Percentiles rank a stretch among this genome's conserved stretches.
Evolutionary conservation across 2,329 filamentous ascomycete genomes (phyloP).

Genomic region (Paracoccidioides brasiliensis): DNA sequence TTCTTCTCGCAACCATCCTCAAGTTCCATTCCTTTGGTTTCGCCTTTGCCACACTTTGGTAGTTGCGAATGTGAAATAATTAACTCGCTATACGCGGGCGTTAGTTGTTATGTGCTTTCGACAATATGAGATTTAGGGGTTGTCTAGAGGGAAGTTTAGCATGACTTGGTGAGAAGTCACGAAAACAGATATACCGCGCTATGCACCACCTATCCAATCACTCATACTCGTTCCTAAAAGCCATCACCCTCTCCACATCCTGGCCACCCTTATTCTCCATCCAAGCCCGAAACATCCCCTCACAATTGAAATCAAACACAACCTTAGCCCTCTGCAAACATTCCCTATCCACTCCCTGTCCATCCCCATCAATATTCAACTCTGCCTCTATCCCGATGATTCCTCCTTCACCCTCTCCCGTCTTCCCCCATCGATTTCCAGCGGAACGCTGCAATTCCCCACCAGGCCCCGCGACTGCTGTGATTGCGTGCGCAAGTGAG

Average conservation of each 20-base stretch:
- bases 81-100: too few species aligned
- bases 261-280: slow-evolving; percentile 29
- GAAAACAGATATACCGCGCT: too few species aligned
- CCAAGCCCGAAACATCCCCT: slow-evolving; percentile 77
- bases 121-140: too few species aligned
- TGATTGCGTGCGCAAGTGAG: slow-evolving; percentile 46
- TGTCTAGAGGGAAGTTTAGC: too few species aligned
- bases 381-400: slow-evolving; percentile 55
- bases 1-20: too few species aligned
- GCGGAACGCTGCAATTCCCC: slow-evolving; percentile 66
- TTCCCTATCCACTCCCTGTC: slow-evolving; percentile 19
- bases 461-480: slow-evolving; percentile 52
- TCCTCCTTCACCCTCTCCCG: slow-evolving; percentile 70
- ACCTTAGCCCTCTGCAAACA: slow-evolving; percentile 35
- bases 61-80: too few species aligned
- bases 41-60: too few species aligned
- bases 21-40: too few species aligned
- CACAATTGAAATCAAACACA: slow-evolving; percentile 70
- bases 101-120: too few species aligned
- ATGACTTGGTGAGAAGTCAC: too few species aligned
- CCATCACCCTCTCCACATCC: slow-evolving; percentile 30
- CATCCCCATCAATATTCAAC: slow-evolving; percentile 40
- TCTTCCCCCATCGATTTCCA: slow-evolving; percentile 56
- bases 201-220: slow-evolving; percentile 4
- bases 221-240: slow-evolving; percentile 30